Base-by-base conservation (phyloP, 176 grass and related monocot species). In the Raddia guianensis region DNA sequence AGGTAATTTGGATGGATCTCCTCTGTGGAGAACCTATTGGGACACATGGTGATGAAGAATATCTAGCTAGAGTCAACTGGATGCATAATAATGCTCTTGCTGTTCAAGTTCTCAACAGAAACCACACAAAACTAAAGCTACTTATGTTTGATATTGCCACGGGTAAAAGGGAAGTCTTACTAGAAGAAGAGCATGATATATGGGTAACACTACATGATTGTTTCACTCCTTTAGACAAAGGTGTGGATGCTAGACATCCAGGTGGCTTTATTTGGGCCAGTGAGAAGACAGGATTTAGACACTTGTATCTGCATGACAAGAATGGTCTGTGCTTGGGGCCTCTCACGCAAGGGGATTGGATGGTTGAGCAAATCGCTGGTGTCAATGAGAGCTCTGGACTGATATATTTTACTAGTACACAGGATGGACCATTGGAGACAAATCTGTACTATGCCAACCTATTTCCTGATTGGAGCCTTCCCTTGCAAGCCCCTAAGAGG, bases 141-240 rank as follows among this genome's bases (percentile, higher is more conserved):
- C 84, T 99, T 62, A 95, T 96, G 73, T 99, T 93, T 74, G 90
- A 96, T 82, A 93, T 91, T 51, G 34, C 49, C 66, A 93, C 91
- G 5, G 93, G 97, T 68, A 68, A 86, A 77, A 99, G 88, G 75
- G 69, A 99, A 73, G 63, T 91, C 16, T 52, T 99, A 74, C 72
- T 99, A 48, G 80, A 89, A 80, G 97, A 99, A 74, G 80, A 93
- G 48, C 85, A 95, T 77, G 66, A 89, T 79, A 82, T 71, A 74
- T 99, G 97, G 97, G 86, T 99, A 68, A 91, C 82, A 73, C 85
- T 99, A 80, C 93, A 99, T 68, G 97, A 99, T 88, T 99, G 91
- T 86, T 99, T 96, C 81, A 91, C 91, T 35, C 90, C 93, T 71
- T 75, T 96, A 68, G 90, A 96, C 47, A 99, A 86, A 83, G 82